Percentiles rank a stretch among this genome's conserved stretches.
Evolutionary conservation across 1,284 basidiomycete species (phyloP).

Genomic region (Vanrija pseudolonga): DNA sequence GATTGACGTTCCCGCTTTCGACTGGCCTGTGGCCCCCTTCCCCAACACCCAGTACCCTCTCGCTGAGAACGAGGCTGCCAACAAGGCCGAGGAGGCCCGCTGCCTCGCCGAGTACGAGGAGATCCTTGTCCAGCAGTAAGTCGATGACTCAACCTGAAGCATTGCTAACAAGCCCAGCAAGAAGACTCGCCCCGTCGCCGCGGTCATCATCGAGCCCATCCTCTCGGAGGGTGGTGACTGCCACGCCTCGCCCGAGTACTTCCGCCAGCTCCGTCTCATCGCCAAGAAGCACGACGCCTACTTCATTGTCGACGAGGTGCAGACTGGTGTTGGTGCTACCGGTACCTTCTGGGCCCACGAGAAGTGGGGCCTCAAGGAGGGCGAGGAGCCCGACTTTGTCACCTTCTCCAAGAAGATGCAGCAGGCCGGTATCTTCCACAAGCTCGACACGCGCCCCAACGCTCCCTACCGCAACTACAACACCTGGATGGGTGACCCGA

Average conservation of each 20-base stretch:
- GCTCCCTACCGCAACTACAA: conserved; percentile 53
- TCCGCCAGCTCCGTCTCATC: conserved; percentile 52
- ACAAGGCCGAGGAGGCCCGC: conserved; percentile 45
- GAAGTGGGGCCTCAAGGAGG: conserved; percentile 52
- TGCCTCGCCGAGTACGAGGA: conserved; percentile 42
- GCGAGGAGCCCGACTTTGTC: conserved; percentile 55
- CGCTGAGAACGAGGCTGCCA: conserved; percentile 47
- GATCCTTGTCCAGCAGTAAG: conserved; percentile 31
- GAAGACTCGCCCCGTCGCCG: conserved; percentile 52
- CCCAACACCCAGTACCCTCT: conserved; percentile 56
- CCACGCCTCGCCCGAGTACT: conserved; percentile 55
- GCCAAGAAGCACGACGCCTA: conserved; percentile 54
- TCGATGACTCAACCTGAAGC: no score
- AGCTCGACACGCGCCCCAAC: conserved; percentile 51
- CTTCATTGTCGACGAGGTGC: conserved; percentile 56
- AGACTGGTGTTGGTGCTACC: conserved; percentile 57
- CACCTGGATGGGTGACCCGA: conserved; percentile 52
- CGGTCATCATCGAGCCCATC: conserved; percentile 58
- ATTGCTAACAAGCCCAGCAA: conserved; percentile 20
- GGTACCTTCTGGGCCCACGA: conserved; percentile 59
- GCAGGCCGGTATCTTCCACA: conserved; percentile 54
- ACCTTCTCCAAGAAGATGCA: conserved; percentile 57
- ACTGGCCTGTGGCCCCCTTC: conserved; percentile 56
- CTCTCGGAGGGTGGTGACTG: conserved; percentile 58
- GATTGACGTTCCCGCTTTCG: conserved; percentile 57